Conservation (phyloP, 2,329 filamentous ascomycete species). For the Fusarium bactridioides region DNA sequence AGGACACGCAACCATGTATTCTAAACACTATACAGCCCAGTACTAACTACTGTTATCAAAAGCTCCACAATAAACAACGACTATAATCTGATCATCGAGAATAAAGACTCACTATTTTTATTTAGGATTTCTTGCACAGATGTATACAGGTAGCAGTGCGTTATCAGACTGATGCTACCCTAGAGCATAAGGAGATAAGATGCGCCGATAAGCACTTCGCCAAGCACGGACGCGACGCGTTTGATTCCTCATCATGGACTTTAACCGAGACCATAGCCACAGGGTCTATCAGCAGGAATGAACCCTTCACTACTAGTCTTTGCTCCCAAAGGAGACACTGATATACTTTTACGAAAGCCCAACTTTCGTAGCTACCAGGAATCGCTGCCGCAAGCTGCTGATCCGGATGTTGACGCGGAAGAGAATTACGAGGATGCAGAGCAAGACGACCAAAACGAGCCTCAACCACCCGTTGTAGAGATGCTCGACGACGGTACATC, state of each 20-base stretch:
- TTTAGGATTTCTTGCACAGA: neutral
- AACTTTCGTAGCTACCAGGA: neutral
- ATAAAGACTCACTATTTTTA: too few species aligned
- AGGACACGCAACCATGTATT: too few species aligned
- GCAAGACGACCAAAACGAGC: neutral
- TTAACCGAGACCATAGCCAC: neutral
- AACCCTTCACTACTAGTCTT: neutral
- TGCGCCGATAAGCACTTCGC: neutral
- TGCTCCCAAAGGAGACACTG: neutral
- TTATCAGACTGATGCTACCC: too few species aligned
- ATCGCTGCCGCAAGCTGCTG: fast-evolving
- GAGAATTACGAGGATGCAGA: too few species aligned
- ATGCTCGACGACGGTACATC: fast-evolving
- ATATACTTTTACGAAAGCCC: neutral
- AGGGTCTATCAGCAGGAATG: neutral
- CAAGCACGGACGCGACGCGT: too few species aligned
- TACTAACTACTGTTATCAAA: too few species aligned
- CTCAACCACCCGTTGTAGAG: fast-evolving
- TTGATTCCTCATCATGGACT: neutral
- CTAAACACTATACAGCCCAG: too few species aligned
- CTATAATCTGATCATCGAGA: too few species aligned
- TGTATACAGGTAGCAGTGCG: neutral
- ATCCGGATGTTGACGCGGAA: fast-evolving
- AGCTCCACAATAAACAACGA: too few species aligned
- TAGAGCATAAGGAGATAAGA: too few species aligned